These are phyloP conservation scores for Chaetothyriales sp. DNA, from an alignment of 2,329 filamentous ascomycete species.

Conservation along the genomic window DNA sequence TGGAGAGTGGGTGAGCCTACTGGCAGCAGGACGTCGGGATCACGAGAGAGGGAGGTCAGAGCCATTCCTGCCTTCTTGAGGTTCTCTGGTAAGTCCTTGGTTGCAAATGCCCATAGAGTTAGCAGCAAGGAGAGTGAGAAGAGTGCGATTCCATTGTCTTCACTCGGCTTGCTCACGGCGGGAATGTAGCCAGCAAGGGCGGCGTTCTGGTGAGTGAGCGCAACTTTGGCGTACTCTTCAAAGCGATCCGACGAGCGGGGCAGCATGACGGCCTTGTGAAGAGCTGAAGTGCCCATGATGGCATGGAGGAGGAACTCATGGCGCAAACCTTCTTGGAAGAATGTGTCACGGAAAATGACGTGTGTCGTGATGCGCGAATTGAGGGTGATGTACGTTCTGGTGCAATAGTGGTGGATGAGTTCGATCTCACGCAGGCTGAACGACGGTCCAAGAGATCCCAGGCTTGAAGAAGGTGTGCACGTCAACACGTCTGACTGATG, in stretches of 20 bases:
- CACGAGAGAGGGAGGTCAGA: conserved; percentile 5
- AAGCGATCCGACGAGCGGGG: conserved; percentile 13
- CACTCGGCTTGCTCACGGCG: conserved; percentile 11
- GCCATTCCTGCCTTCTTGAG: conserved; percentile 13
- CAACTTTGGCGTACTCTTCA: conserved; percentile 15
- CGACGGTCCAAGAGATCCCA: neutral
- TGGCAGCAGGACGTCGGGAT: conserved; percentile 9
- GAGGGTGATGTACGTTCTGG: conserved; percentile 23
- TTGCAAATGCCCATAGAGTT: conserved; percentile 16
- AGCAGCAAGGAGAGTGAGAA: conserved; percentile 15
- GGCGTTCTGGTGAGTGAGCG: conserved; percentile 15
- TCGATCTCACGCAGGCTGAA: conserved; percentile 26
- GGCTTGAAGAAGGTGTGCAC: neutral
- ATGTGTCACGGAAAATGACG: conserved; percentile 26
- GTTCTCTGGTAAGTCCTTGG: conserved; percentile 14
- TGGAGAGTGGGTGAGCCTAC: conserved; percentile 9
- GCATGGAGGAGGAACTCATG: conserved; percentile 30
- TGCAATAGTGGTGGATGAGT: conserved; percentile 31
- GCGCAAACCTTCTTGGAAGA: conserved; percentile 26
- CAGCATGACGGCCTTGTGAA: conserved; percentile 25
- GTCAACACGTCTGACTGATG: conserved; percentile 1
- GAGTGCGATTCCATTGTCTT: conserved; percentile 15
- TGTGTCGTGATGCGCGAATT: conserved; percentile 16
- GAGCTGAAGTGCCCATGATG: conserved; percentile 25
- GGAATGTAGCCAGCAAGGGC: conserved; percentile 16